Evolutionary conservation across 2,329 filamentous ascomycete species (phyloP), one percentile per base, ranked within the genome.

Genomic region (Ceratocystis papillata): DNA sequence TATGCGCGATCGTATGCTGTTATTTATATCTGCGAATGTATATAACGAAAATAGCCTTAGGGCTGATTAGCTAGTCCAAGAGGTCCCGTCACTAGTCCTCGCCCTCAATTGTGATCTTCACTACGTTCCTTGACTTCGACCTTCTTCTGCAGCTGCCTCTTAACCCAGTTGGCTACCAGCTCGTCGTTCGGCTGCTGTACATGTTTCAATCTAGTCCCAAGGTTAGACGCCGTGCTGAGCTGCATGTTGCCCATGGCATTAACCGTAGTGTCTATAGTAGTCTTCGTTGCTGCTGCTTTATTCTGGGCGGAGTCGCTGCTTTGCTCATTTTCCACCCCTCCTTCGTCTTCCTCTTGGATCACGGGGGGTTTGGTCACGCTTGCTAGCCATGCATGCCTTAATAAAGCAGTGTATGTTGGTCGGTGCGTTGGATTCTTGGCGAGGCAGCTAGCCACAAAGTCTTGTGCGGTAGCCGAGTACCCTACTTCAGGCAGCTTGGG

Each of bases 361-460:
- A 85, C 88, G n/a, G 85, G 81, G 1, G 89, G 89, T 70, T 91
- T 88, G 69, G 87, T 83, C 46, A 96, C 79, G 0, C 84, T 80
- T 7, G 85, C 81, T 4, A 99, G 81, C 94, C 94, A 99, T 33
- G 89, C 85, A 73, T 97, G 93, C 71, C 90, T 85, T 10, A 99
- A 81, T 4, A 99, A 83, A 80, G 90, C 91, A 63, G 87, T 85
- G 74, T 99, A 99, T 0, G 89, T 94, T n/a, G 92, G 93, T n/a
- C 94, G 86, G 68, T 95, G 83, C 70, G 89, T 89, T 7, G 94
- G 90, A 25, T 90, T 88, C 76, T 99, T 99, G 79, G 96, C 91
- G 60, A 99, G 80, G 74, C 94, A 97, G 57, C 87, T 87, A 48
- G 83, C 81, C 28, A 99, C 93, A 76, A 99, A 99, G 71, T 93